These are phyloP conservation scores for Trichoderma virens DNA, from an alignment of 495 filamentous ascomycete species.

Conservation along the genomic window DNA sequence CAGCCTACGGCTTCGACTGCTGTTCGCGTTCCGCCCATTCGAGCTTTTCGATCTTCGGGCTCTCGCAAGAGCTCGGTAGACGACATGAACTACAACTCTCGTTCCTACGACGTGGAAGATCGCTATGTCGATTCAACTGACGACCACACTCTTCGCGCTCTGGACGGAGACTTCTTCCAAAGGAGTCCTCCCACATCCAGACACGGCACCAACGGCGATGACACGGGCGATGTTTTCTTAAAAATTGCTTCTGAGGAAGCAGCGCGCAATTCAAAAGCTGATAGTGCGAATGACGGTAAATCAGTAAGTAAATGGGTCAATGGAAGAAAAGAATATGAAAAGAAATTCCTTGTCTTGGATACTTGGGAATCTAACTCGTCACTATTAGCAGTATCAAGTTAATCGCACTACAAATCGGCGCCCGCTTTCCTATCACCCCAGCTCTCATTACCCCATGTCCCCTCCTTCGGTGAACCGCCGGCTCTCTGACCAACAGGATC, in stretches of 20 bases:
- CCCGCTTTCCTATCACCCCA: slow-evolving; percentile 36
- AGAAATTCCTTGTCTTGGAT: too few relatives aligned
- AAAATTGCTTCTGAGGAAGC: slow-evolving; percentile 44
- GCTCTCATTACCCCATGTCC: slow-evolving; percentile 30
- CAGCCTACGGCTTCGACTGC: neutral
- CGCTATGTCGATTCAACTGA: slow-evolving; percentile 34
- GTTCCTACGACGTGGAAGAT: slow-evolving; percentile 25
- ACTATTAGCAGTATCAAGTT: slow-evolving; percentile 35
- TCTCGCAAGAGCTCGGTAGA: slow-evolving; percentile 39
- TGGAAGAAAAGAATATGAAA: neutral
- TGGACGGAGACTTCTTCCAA: slow-evolving; percentile 37
- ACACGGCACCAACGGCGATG: slow-evolving; percentile 34
- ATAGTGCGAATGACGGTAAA: slow-evolving; percentile 21
- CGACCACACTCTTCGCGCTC: slow-evolving; percentile 41
- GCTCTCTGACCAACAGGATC: slow-evolving; percentile 40
- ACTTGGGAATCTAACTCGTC: too few relatives aligned
- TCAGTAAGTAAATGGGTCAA: slow-evolving; percentile 32
- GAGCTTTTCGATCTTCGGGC: slow-evolving; percentile 42
- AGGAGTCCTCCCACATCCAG: slow-evolving; percentile 33
- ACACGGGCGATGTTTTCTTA: slow-evolving; percentile 47
- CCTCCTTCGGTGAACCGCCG: slow-evolving; percentile 32
- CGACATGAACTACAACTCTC: slow-evolving; percentile 37
- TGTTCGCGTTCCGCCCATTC: slow-evolving; percentile 37
- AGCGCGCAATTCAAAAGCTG: slow-evolving; percentile 21
- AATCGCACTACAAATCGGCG: slow-evolving; percentile 30